Base-by-base conservation (phyloP, 2,329 filamentous ascomycete species). In the Paracoccidioides lutzii region DNA sequence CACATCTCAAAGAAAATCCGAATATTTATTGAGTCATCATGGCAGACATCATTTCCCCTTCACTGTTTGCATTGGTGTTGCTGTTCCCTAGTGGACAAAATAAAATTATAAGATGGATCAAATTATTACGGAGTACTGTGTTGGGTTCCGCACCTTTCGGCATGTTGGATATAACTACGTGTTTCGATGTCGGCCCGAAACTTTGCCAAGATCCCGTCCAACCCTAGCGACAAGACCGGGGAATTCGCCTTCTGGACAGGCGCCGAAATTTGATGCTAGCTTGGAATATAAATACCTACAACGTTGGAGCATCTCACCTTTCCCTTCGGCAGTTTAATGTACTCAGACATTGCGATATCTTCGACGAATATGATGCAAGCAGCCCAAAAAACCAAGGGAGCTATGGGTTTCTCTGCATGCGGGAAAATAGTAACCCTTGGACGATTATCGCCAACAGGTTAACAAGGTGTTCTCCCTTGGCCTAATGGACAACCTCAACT, bases 401-500 rank as follows among this genome's bases (percentile, higher is more conserved):
- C 57, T 60, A 35, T 60, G 59, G 59, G 42, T 60, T 38, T 58
- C 59, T 40, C 57, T 57, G 15, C 43, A 57, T 40, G 54, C 44
- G 9, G 59, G 59, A 14, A 58, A 56, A 35, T 51, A n/a, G n/a
- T n/a, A 59, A 43, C 59, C 59, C 15, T 58, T 60, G 12, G 59
- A 59, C 41, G 48, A 59, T 33, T 60, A 60, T 37, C 59, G 59
- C 12, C 53, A 41, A 7, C 59, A 57, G 42, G 55, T 59, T n/a
- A 60, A 60, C 43, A 42, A 53, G 41, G 58, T 53, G 40, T 60
- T 59, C 45, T 43, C 43, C 32, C 46, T 60, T 14, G 22, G 30
- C 30, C 55, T 60, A n/a, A 46, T 45, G 12, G 33, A 58, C 44
- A 68, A 70, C 2, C 64, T 68, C 42, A 73, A 3, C 65, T 75